phyloP scores from a whole-genome alignment of 305 asterid genomes.

The Solanum hybrid region DNA sequence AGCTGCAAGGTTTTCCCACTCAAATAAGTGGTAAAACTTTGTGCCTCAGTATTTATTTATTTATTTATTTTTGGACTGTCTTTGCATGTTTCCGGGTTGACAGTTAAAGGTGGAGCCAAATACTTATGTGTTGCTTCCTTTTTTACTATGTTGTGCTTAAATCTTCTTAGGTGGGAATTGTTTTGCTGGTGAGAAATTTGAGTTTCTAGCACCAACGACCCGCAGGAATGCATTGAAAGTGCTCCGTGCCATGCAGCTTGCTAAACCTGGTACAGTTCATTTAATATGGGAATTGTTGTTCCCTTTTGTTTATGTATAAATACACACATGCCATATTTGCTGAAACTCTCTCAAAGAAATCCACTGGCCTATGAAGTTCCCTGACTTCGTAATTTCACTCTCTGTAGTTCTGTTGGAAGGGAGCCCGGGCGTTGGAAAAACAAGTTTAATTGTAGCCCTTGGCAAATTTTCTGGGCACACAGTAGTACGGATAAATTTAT shows the following conservation, averaged over 20 bases:
- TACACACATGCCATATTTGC: background rate
- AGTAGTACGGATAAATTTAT: slow-evolving; percentile 92
- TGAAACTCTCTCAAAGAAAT: background rate
- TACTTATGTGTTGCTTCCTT: slow-evolving; percentile 1
- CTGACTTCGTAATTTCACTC: slow-evolving; percentile 27
- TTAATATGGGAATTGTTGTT: background rate
- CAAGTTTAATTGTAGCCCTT: slow-evolving; percentile 83
- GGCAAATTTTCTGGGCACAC: slow-evolving; percentile 90
- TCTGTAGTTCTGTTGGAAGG: slow-evolving; percentile 88
- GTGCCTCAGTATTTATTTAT: background rate
- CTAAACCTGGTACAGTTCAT: slow-evolving; percentile 71
- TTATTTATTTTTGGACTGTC: background rate
- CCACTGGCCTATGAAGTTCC: background rate
- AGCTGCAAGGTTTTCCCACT: background rate
- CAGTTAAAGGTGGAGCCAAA: background rate
- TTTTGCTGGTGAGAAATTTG: slow-evolving; percentile 47
- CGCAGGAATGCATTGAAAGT: slow-evolving; percentile 78
- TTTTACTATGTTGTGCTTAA: slow-evolving; percentile 11
- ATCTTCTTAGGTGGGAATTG: slow-evolving; percentile 39
- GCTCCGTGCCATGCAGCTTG: slow-evolving; percentile 98
- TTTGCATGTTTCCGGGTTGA: background rate
- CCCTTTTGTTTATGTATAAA: background rate
- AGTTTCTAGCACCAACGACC: slow-evolving; percentile 89
- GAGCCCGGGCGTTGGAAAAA: slow-evolving; percentile 99
- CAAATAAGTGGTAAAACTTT: background rate